These are phyloP conservation scores for Bromus sterilis DNA, from an alignment of 176 grass and related monocot genomes.

Conservation along the genomic window DNA sequence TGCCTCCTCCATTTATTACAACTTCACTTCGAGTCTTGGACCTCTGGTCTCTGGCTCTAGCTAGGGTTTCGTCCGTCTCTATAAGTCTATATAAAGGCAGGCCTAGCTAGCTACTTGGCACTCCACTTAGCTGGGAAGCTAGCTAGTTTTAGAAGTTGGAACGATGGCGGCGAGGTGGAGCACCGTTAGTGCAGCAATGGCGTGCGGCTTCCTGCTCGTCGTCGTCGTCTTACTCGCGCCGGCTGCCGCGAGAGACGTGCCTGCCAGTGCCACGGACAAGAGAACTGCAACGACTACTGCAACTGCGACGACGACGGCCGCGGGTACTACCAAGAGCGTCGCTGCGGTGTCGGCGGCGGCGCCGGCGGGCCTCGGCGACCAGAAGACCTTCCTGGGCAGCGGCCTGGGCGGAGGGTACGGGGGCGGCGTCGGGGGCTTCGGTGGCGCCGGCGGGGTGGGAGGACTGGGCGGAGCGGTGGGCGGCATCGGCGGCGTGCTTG, in stretches of 20 bases:
- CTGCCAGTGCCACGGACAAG: no score
- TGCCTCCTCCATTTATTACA: not conserved
- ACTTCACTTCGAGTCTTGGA: not conserved
- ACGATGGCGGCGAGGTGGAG: not conserved
- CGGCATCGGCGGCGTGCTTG: not conserved
- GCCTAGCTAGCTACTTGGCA: not conserved
- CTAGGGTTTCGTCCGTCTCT: not conserved
- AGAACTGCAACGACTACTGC: not conserved
- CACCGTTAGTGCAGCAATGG: not conserved
- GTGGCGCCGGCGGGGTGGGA: not conserved
- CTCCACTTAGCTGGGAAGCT: not conserved
- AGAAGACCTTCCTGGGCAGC: not conserved
- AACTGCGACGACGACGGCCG: not conserved
- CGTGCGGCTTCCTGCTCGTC: not conserved
- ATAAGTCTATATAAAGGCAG: not conserved
- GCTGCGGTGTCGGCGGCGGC: not conserved
- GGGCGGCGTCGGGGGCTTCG: not conserved
- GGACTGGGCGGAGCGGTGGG: not conserved
- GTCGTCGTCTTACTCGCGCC: not conserved
- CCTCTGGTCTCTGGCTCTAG: not conserved
- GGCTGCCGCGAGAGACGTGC: not conserved
- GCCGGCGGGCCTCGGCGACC: not conserved
- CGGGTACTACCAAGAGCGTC: not conserved
- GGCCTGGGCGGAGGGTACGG: not conserved
- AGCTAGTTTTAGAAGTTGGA: not conserved